Evolutionary conservation across 345 rosid species (phyloP), one percentile per base, ranked within the genome.

Genomic region (Arabis alpina): DNA sequence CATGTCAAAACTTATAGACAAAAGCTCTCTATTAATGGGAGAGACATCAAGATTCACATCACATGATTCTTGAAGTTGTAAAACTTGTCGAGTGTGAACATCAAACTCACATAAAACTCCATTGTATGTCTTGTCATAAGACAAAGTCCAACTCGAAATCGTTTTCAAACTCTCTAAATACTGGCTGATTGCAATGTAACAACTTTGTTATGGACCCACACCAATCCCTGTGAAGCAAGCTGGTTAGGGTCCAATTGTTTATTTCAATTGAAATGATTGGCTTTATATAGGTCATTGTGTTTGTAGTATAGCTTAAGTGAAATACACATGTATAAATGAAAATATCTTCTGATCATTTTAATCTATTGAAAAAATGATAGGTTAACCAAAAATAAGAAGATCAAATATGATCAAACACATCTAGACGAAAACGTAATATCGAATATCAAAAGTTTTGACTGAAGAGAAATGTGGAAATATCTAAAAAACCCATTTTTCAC

Each of bases 1-100:
- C 77, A 59, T 34, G 58, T 42, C 30, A 37, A 37, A 55, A 72
- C 51, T 39, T 54, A 47, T 63, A 28, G 77, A 73, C 77, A 73
- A 66, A 51, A 73, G 34, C 54, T 74, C 54, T 74, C 41, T 8
- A 73, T 16, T 41, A 66, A 32, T 50, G 28, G 56, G 73, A 67
- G 57, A 75, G 68, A 74, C 48, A 57, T 54, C 47, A 53, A 52
- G 64, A 74, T 61, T 60, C 69, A 61, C 36, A 74, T 66, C 78
- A 67, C 68, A 74, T 74, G 77, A 25, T 50, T 42, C 59, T 64
- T 48, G 59, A 47, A 72, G 10, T 49, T 64, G 66, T 73, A 39
- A 72, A 64, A 64, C 34, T 11, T 64, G 71, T 52, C 54, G 43
- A 63, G 70, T 72, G 76, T 72, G 76, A 55, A 72, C 57, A 54